Base-by-base conservation (phyloP, 1,284 basidiomycete genomes). In the Cystobasidiaceae sp. region DNA sequence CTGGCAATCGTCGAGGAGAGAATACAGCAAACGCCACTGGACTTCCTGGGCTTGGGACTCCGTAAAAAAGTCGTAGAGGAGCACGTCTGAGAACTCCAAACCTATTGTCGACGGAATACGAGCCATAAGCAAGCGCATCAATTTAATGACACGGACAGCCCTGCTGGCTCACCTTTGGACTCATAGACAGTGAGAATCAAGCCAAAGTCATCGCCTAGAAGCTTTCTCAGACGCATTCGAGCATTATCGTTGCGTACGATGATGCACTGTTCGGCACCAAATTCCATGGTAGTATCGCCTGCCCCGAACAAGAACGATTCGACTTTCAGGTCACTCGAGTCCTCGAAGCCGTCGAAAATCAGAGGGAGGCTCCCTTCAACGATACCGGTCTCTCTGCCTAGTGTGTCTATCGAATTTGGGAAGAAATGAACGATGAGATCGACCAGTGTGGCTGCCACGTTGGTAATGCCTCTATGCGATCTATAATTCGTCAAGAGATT, bases 131-230 rank as follows among this genome's bases (percentile, higher is more conserved):
- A 13, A 49, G 34, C 25, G 21, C n/a, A 54, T 17, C 7, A 34
- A 50, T 21, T 37, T 1, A 34, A 71, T n/a, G n/a, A 23, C 46
- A 80, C 60, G 67, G 85, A 85, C 63, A 87, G 86, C 69, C 87
- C 81, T 71, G 87, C 87, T 72, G 87, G 86, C 0, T 87, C 76
- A 0, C 87, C 86, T 73, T 88, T 88, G 78, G 82, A 84, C 55
- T 88, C 85, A 67, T 86, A 86, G 0, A 87, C 73, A 0, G 86
- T 88, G 86, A 87, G 78, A 45, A 87, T 82, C 2, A 85, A 62
- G 11, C 84, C 85, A 19, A 85, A 80, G 23, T 84, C 78, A 21
- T 84, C 78, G 2, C 85, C 86, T 4, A 87, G 78, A 72, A 82
- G 78, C 11, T 78, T 71, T n/a, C 79, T 77, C 0, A 89, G 74